Conservation (phyloP, 2,329 filamentous ascomycete species). For the Lachnellula occidentalis region DNA sequence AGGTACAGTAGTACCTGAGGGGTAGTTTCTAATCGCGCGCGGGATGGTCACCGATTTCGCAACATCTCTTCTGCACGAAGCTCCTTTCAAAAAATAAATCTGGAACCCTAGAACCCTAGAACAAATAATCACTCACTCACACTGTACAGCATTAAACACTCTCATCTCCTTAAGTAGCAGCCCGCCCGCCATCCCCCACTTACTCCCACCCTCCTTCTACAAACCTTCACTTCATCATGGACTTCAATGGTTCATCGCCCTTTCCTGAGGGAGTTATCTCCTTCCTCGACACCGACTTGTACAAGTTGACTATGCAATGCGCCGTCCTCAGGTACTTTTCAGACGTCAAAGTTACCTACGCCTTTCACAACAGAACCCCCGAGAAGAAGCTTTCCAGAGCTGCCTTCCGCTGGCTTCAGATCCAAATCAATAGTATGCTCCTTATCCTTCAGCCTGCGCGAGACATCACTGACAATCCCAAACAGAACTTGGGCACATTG, state of each 20-base stretch:
- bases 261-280: slow-evolving; percentile 74
- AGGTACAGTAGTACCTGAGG: too few relatives aligned
- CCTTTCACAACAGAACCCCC: slow-evolving; percentile 91
- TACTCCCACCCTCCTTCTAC: neutral
- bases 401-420: slow-evolving; percentile 79
- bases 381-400: slow-evolving; percentile 83
- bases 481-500: slow-evolving; percentile 74
- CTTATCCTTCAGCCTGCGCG: slow-evolving; percentile 24
- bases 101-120: too few relatives aligned
- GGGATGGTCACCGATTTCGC: too few relatives aligned
- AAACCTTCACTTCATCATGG: slow-evolving; percentile 39
- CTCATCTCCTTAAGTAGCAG: neutral
- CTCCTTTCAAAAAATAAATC: too few relatives aligned
- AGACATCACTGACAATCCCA: slow-evolving; percentile 23
- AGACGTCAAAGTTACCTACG: slow-evolving; percentile 76
- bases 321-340: slow-evolving; percentile 90
- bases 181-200: neutral
- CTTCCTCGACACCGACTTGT: slow-evolving; percentile 77
- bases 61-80: too few relatives aligned
- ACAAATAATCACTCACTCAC: neutral
- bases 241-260: slow-evolving; percentile 60
- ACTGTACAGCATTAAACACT: neutral
- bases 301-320: slow-evolving; percentile 97
- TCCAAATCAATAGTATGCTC: slow-evolving; percentile 70
- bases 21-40: too few relatives aligned